Percentiles rank a stretch among this genome's conserved stretches.
phyloP scores from a whole-genome alignment of 2,329 filamentous ascomycete species.

The Penicillium oxalicum region DNA sequence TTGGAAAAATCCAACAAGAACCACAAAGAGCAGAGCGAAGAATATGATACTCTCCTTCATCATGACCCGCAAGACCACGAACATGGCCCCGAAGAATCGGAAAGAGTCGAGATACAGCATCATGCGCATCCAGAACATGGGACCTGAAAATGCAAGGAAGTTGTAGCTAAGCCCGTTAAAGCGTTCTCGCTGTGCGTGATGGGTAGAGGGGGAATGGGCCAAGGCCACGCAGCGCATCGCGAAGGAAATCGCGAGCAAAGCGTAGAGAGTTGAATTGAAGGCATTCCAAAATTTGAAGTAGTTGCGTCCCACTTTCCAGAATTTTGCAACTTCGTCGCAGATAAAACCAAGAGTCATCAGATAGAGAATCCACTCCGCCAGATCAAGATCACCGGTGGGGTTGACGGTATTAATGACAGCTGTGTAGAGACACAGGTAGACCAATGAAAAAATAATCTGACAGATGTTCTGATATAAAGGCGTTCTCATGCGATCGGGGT shows the following conservation, averaged over 20 bases:
- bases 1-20: constrained; percentile 76
- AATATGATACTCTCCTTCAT: constrained; percentile 94
- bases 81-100: constrained; percentile 96
- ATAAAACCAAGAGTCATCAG: constrained; percentile 87
- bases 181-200: constrained; percentile 48
- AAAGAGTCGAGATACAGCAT: constrained; percentile 88
- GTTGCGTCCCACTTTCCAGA: constrained; percentile 87
- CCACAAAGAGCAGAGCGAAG: constrained; percentile 80
- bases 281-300: constrained; percentile 97
- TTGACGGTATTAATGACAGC: constrained; percentile 93
- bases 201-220: constrained; percentile 49
- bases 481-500: constrained; percentile 89
- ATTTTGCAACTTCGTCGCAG: constrained; percentile 78
- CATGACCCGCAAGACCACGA: constrained; percentile 92
- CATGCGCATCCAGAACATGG: constrained; percentile 94
- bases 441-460: constrained; percentile 74
- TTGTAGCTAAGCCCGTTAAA: constrained; percentile 87
- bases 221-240: constrained; percentile 73
- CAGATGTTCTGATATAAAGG: constrained; percentile 88
- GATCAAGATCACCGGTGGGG: constrained; percentile 71
- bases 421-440: constrained; percentile 82
- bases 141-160: constrained; percentile 84
- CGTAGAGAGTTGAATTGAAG: constrained; percentile 81
- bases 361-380: constrained; percentile 78
- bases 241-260: constrained; percentile 71